These are phyloP conservation scores for Raffaelea deltoideospora DNA, from an alignment of 2,329 filamentous ascomycete genomes.

Conservation along the genomic window DNA sequence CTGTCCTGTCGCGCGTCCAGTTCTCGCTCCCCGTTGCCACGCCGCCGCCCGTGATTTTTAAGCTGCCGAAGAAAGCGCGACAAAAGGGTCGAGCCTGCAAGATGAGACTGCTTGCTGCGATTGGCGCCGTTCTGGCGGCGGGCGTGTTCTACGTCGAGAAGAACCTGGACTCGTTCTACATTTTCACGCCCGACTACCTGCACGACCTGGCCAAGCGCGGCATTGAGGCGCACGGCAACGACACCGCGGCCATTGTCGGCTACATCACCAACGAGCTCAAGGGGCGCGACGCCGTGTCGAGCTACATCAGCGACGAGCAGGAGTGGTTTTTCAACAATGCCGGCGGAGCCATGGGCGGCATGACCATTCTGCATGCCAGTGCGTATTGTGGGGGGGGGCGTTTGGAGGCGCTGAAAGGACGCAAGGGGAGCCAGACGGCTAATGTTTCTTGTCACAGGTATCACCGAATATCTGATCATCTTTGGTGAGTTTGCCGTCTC, in stretches of 20 bases:
- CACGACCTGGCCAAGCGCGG: conserved; percentile 52
- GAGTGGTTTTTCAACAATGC: conserved; percentile 91
- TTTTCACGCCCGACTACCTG: conserved; percentile 56
- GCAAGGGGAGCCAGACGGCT: not conserved
- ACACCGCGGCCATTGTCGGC: conserved; percentile 53
- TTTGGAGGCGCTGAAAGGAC: not conserved
- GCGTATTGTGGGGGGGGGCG: no score
- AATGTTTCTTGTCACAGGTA: conserved; percentile 23
- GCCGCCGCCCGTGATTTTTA: no score
- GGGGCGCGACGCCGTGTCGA: conserved; percentile 30
- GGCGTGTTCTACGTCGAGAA: conserved; percentile 41
- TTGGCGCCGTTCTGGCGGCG: conserved; percentile 38
- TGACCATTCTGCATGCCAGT: conserved; percentile 84
- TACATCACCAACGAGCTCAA: conserved; percentile 57
- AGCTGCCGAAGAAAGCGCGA: no score
- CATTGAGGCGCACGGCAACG: conserved; percentile 55
- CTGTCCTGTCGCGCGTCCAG: no score
- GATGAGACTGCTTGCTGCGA: conserved; percentile 28
- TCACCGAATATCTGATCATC: conserved; percentile 84
- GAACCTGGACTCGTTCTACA: conserved; percentile 52
- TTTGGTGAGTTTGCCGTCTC: conserved; percentile 36
- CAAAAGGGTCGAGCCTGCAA: no score
- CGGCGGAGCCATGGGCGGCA: conserved; percentile 79
- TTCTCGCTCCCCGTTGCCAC: no score
- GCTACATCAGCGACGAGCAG: conserved; percentile 52